Conservation (phyloP, 2,329 filamentous ascomycete genomes). For the Plectosphaerella sp. region DNA sequence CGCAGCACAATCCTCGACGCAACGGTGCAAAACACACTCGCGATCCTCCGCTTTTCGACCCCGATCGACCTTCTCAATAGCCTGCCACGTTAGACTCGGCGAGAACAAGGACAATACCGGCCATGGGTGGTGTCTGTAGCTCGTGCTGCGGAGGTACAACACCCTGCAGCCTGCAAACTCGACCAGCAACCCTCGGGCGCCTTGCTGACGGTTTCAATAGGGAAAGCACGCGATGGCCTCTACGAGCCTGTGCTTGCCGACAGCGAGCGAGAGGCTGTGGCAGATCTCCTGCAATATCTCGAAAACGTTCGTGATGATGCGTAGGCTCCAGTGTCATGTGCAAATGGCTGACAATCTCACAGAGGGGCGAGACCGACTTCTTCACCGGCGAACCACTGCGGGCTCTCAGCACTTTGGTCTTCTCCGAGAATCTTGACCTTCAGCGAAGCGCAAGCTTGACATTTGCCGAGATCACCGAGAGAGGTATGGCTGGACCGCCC, state of each 20-base stretch:
- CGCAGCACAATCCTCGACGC: slow-evolving; percentile 8
- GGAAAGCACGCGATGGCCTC: slow-evolving; percentile 73
- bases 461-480: slow-evolving; percentile 97
- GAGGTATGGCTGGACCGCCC: slow-evolving; percentile 55
- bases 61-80: neutral
- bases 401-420: slow-evolving; percentile 91
- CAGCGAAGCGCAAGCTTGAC: slow-evolving; percentile 96
- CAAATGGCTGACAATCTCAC: slow-evolving; percentile 23
- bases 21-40: slow-evolving; percentile 7
- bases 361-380: slow-evolving; percentile 97
- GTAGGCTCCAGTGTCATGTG: neutral
- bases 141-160: slow-evolving; percentile 55
- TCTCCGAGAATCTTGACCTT: slow-evolving; percentile 97
- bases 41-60: neutral
- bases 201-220: slow-evolving; percentile 36
- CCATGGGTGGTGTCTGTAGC: slow-evolving; percentile 59
- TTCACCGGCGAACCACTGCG: slow-evolving; percentile 93
- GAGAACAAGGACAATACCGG: slow-evolving; percentile 11
- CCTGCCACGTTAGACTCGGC: neutral
- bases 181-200: neutral
- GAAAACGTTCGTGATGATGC: slow-evolving; percentile 71
- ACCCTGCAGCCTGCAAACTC: neutral
- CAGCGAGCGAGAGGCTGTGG: slow-evolving; percentile 93
- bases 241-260: slow-evolving; percentile 89
- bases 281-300: slow-evolving; percentile 89